Evolutionary conservation across 306 rosid species (phyloP), one percentile per base, ranked within the genome.

Genomic region (Prosopis cineraria): DNA sequence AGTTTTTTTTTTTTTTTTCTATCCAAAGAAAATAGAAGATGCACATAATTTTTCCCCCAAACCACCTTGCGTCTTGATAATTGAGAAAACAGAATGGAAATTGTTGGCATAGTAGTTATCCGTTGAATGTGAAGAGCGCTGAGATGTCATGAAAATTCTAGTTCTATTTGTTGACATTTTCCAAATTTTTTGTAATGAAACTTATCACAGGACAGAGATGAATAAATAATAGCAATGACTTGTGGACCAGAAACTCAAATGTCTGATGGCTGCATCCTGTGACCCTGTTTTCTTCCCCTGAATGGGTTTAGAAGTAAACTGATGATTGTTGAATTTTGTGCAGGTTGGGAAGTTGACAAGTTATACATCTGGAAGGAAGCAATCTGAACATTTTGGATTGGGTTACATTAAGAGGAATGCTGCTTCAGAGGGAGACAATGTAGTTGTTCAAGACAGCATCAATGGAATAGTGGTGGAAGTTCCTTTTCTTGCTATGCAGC

Each of bases 271-370:
- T 70, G 59, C 52, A 16, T 76, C 33, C 64, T 68, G 22, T 41
- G 62, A 29, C 55, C 66, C 53, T 43, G 37, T 50, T 27, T 52
- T 72, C 37, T 27, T 41, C 53, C 3, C 40, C 25, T n/a, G 33
- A 59, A 69, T 44, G 45, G n/a, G 59, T 50, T 75, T 37, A 69
- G 63, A 74, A 72, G 64, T 55, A 24, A 78, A 53, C 55, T 68
- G 43, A 53, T 64, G 68, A 66, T 78, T 74, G 64, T 43, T 65
- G 45, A 55, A 67, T 69, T 48, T 47, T 48, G 30, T 84, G 86
- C 89, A 92, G 97, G 91, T 94, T 80, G 98, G 97, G 39, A 94
- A 89, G 89, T 41, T 94, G 76, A 94, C 96, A 24, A 94, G 98
- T 82, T 92, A 86, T 60, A 71, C 92, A 16, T 73, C 92, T n/a